Base-by-base conservation (phyloP, 495 filamentous ascomycete species). In the Acidiella bohemica region DNA sequence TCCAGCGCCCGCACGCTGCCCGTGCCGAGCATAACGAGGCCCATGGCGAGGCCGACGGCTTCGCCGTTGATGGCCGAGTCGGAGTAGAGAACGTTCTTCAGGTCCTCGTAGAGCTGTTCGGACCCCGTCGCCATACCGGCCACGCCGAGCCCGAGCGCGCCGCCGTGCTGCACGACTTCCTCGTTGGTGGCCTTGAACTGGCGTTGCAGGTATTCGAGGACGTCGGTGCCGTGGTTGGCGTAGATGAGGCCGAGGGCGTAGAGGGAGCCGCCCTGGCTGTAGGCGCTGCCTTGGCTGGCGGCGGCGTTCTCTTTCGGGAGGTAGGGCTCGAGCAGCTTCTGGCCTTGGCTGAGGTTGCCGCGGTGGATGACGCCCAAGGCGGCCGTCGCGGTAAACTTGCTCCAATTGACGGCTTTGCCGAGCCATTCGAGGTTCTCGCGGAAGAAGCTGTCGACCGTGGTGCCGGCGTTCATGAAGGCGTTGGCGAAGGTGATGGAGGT, bases 381-480 rank as follows among this genome's bases (percentile, higher is more conserved):
- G 34, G 92, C 92, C 9, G 92, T 99, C 5, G 92, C 92, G 1
- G 92, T 93, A 58, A 99, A 99, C 55, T 99, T 99, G 41, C 90
- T 95, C 92, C 92, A 99, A 64, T 99, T 99, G 12, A 96, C 84
- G 31, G 92, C 92, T 65, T 96, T 99, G 23, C 87, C 84, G 7
- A 99, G 71, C 92, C 92, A 99, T 36, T 99, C 92, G 20, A 99
- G 61, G 46, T 96, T 99, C 48, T 95, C 86, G 2, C 92, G 72
- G 68, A 96, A 95, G 66, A 96, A 99, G 51, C 81, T 84, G 59
- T 96, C 92, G 46, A 88, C 86, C 0, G 88, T 95, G 6, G 92
- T 96, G 24, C 92, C 92, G n/a, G 92, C 84, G 53, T 99, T 90
- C 88, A 96, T 99, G 60, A 99, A 96, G 10, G 85, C 92, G 57